phyloP scores from a whole-genome alignment of 441 rosid genomes.

The Viola pubescens region DNA sequence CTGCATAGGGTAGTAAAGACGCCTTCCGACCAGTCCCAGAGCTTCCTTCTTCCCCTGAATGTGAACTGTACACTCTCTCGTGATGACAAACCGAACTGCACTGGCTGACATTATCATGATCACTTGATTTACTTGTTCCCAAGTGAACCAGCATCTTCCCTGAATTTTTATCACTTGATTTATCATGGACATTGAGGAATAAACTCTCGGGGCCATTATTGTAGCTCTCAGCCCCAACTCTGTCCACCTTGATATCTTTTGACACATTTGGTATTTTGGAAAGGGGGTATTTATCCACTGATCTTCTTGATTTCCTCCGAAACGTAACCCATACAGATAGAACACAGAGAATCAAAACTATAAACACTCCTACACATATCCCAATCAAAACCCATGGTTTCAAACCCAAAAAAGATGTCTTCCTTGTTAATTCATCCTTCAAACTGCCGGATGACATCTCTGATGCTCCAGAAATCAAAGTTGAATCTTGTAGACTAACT shows the following conservation, averaged over 20 bases:
- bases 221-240: slow-evolving; percentile 39
- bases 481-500: slow-evolving; percentile 12
- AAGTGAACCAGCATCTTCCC: slow-evolving; percentile 54
- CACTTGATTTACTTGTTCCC: slow-evolving; percentile 59
- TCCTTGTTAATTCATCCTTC: slow-evolving; percentile 61
- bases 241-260: slow-evolving; percentile 85
- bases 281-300: slow-evolving; percentile 45
- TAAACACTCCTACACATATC: slow-evolving; percentile 52
- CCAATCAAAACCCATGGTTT: slow-evolving; percentile 86
- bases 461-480: slow-evolving; percentile 21
- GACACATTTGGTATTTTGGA: slow-evolving; percentile 70
- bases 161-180: slow-evolving; percentile 53
- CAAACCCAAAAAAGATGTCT: slow-evolving; percentile 58
- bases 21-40: slow-evolving; percentile 57
- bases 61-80: slow-evolving; percentile 63
- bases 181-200: slow-evolving; percentile 38
- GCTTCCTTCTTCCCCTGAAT: slow-evolving; percentile 89
- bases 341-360: slow-evolving; percentile 56
- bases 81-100: slow-evolving; percentile 61
- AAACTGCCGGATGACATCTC: slow-evolving; percentile 65
- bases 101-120: slow-evolving; percentile 70
- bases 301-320: slow-evolving; percentile 49
- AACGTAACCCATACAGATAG: slow-evolving; percentile 57
- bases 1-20: slow-evolving; percentile 43
- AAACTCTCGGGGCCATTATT: slow-evolving; percentile 33